Evolutionary conservation across 305 asterid genomes (phyloP).

Genomic region (Plantago coronopus): DNA sequence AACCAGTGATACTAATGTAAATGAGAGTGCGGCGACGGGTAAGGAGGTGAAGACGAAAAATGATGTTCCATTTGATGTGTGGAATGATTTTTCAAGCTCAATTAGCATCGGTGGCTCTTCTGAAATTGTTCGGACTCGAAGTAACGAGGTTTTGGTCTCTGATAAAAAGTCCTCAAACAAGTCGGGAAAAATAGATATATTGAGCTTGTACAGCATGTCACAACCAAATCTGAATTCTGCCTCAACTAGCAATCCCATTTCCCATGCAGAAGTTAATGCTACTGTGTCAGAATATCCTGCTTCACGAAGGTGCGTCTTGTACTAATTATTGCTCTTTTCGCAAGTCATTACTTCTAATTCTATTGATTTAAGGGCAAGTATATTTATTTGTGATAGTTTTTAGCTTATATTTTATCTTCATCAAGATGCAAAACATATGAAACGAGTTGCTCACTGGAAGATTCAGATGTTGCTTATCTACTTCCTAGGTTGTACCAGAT

Average conservation of each 20-base stretch:
- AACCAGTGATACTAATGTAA: conserved; percentile 16
- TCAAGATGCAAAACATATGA: neutral
- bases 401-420: conserved; percentile 14
- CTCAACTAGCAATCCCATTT: conserved; percentile 31
- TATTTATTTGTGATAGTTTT: neutral
- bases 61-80: conserved; percentile 42
- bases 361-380: conserved; percentile 20
- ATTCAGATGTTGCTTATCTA: conserved; percentile 5
- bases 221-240: conserved; percentile 35
- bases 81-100: conserved; percentile 69
- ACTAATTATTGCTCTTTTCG: conserved; percentile 16
- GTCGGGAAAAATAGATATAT: conserved; percentile 35
- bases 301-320: conserved; percentile 44
- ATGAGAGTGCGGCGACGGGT: conserved; percentile 23
- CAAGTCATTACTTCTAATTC: conserved; percentile 13
- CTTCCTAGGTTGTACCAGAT: neutral
- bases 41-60: conserved; percentile 23
- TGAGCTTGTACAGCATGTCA: conserved; percentile 38
- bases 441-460: neutral
- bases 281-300: conserved; percentile 34
- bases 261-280: conserved; percentile 29
- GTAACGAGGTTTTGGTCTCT: conserved; percentile 25
- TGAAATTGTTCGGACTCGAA: conserved; percentile 28
- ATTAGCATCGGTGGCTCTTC: conserved; percentile 29
- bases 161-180: conserved; percentile 34